These are phyloP conservation scores for Yamadazyma atmosphaerica DNA, from an alignment of 1,139 yeast genomes.

Conservation along the genomic window DNA sequence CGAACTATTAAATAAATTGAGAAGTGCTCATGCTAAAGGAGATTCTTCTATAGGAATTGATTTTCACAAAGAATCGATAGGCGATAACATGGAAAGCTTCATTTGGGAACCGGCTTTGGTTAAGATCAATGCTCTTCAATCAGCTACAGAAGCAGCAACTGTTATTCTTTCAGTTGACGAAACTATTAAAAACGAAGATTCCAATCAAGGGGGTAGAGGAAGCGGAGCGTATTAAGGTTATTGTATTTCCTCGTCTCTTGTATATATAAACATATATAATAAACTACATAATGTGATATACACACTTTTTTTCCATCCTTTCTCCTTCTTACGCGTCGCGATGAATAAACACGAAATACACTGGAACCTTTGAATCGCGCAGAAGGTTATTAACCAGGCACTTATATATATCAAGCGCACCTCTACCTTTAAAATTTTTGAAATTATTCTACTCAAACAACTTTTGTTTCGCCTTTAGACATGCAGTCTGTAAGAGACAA, in stretches of 20 bases:
- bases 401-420: constrained; percentile 4
- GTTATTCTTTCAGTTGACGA: constrained; percentile 92
- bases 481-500: constrained; percentile 6
- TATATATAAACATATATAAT: constrained; percentile 1
- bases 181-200: constrained; percentile 79
- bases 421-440: constrained; percentile 1
- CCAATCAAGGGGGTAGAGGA: constrained; percentile 61
- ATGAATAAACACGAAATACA: constrained; percentile 8
- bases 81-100: constrained; percentile 80
- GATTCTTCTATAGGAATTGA: constrained; percentile 92
- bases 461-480: background rate
- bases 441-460: background rate
- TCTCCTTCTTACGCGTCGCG: constrained; percentile 11
- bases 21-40: constrained; percentile 94
- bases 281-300: background rate
- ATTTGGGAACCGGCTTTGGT: constrained; percentile 99
- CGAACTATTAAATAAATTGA: constrained; percentile 81
- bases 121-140: constrained; percentile 87
- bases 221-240: constrained; percentile 49
- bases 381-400: constrained; percentile 1
- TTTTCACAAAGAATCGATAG: constrained; percentile 79
- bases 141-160: constrained; percentile 98
- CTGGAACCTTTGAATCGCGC: constrained; percentile 7
- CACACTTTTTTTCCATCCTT: constrained; percentile 1
- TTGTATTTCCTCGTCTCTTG: background rate